phyloP scores from a whole-genome alignment of 2,329 filamentous ascomycete species.

The Calonectria naviculata region DNA sequence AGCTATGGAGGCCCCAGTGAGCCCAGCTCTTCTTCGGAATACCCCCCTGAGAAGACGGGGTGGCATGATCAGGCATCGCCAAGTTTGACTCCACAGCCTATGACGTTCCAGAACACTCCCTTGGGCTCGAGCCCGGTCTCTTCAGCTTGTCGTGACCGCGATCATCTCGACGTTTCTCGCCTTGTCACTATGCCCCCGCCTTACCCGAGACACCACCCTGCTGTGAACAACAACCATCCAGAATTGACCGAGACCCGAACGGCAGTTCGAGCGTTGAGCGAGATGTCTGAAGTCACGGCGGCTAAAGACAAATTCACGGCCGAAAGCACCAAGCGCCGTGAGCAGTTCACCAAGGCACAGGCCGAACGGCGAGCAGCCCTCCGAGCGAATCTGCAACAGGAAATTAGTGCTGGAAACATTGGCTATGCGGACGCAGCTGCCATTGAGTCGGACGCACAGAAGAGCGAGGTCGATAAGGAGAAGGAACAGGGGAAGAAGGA shows the following conservation, averaged over 20 bases:
- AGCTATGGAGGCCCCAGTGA: slow-evolving; percentile 52
- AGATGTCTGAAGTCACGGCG: slow-evolving; percentile 76
- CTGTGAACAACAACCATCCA: slow-evolving; percentile 95
- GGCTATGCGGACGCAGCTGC: slow-evolving; percentile 85
- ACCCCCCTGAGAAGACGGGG: slow-evolving; percentile 66
- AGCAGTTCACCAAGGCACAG: slow-evolving; percentile 63
- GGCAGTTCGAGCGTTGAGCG: slow-evolving; percentile 78
- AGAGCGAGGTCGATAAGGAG: slow-evolving; percentile 75
- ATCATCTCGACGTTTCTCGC: slow-evolving; percentile 86
- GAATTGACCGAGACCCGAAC: slow-evolving; percentile 83
- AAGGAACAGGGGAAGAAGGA: slow-evolving; percentile 82
- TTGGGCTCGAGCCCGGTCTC: slow-evolving; percentile 56
- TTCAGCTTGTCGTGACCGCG: slow-evolving; percentile 58
- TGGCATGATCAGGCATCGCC: slow-evolving; percentile 61
- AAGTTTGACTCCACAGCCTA: slow-evolving; percentile 55
- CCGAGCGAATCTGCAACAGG: slow-evolving; percentile 79
- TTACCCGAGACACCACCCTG: slow-evolving; percentile 93
- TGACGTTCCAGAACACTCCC: slow-evolving; percentile 53
- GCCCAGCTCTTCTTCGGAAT: slow-evolving; percentile 56
- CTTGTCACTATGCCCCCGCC: slow-evolving; percentile 93
- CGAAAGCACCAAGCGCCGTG: slow-evolving; percentile 67
- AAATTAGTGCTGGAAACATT: slow-evolving; percentile 82
- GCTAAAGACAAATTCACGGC: slow-evolving; percentile 72
- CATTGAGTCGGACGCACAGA: slow-evolving; percentile 80
- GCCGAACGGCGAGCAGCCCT: slow-evolving; percentile 71